phyloP scores from a whole-genome alignment of 495 filamentous ascomycete genomes.

The Xylaria nigripes region DNA sequence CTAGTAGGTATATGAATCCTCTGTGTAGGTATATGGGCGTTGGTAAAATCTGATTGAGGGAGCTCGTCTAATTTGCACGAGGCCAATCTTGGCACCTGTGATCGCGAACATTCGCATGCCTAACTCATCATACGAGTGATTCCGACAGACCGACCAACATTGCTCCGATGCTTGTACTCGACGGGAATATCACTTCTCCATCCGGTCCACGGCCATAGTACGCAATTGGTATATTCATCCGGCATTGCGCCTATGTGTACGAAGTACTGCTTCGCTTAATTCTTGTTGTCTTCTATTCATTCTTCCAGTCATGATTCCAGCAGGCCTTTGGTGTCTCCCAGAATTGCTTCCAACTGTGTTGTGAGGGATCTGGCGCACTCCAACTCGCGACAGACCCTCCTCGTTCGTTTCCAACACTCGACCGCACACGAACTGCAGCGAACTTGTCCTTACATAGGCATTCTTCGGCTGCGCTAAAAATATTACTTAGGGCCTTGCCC shows the following conservation, averaged over 20 bases:
- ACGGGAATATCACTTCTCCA: conserved; percentile 8
- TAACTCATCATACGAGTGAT: neutral
- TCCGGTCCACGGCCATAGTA: conserved; percentile 6
- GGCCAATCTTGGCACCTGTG: conserved; percentile 10
- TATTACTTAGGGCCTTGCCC: neutral
- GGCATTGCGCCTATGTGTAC: conserved; percentile 15
- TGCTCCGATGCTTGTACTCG: neutral
- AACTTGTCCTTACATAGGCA: neutral
- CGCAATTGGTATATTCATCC: conserved; percentile 14
- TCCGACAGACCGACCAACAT: conserved; percentile 8
- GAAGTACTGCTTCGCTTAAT: conserved; percentile 12
- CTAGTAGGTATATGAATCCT: conserved; percentile 17
- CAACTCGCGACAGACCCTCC: conserved; percentile 1
- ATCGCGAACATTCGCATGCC: conserved; percentile 5
- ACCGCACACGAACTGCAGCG: neutral
- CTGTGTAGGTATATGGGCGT: conserved; percentile 3
- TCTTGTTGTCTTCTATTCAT: conserved; percentile 8
- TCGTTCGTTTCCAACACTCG: neutral
- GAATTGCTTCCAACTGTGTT: conserved; percentile 23
- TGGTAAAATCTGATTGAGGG: conserved; percentile 21
- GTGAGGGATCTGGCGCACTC: conserved; percentile 42
- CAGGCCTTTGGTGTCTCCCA: conserved; percentile 20
- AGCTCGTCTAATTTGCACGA: conserved; percentile 21
- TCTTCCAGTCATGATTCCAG: conserved; percentile 17
- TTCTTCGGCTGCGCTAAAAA: neutral